Evolutionary conservation across 352 stramenopile genomes (phyloP).

Genomic region (Pythium aquatile): DNA sequence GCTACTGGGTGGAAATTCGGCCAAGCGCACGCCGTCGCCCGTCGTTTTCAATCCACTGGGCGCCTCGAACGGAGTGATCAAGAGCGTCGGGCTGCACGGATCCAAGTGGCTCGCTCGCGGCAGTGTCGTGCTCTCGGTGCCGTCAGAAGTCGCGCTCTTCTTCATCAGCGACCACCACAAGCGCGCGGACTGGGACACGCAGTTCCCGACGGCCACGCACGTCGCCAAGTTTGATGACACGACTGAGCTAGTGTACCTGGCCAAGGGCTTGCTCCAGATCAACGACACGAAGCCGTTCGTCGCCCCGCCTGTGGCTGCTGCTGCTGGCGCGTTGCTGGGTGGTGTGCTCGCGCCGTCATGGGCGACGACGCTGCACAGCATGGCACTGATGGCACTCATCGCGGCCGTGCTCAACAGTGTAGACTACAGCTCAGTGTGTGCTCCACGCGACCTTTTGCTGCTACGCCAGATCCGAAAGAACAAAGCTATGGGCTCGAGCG

Average conservation of each 20-base stretch:
- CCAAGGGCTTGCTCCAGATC: conserved; percentile 45
- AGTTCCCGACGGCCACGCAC: conserved; percentile 61
- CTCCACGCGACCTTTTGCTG: conserved; percentile 62
- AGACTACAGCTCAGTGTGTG: conserved; percentile 49
- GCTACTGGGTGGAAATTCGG: conserved; percentile 38
- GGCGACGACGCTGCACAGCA: conserved; percentile 45
- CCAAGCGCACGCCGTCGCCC: conserved; percentile 22
- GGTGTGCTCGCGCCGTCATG: conserved; percentile 43
- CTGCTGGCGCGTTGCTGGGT: conserved; percentile 39
- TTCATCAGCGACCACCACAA: conserved; percentile 64
- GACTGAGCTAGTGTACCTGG: conserved; percentile 72
- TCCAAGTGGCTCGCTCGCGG: conserved; percentile 54
- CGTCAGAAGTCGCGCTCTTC: conserved; percentile 57
- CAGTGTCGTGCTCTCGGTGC: conserved; percentile 58
- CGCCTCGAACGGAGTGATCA: conserved; percentile 52
- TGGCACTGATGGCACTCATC: conserved; percentile 46
- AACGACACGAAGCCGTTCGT: conserved; percentile 47
- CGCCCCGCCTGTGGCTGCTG: conserved; percentile 44
- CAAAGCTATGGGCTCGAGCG: conserved; percentile 30
- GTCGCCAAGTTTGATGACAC: conserved; percentile 75
- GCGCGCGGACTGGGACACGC: conserved; percentile 71
- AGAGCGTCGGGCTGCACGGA: conserved; percentile 51
- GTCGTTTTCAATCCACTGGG: conserved; percentile 64
- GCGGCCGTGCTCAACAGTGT: conserved; percentile 45
- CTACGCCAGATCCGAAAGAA: conserved; percentile 67